These are phyloP conservation scores for Sporobolus alterniflorus DNA, from an alignment of 202 grass and related monocot species.

Conservation along the genomic window DNA sequence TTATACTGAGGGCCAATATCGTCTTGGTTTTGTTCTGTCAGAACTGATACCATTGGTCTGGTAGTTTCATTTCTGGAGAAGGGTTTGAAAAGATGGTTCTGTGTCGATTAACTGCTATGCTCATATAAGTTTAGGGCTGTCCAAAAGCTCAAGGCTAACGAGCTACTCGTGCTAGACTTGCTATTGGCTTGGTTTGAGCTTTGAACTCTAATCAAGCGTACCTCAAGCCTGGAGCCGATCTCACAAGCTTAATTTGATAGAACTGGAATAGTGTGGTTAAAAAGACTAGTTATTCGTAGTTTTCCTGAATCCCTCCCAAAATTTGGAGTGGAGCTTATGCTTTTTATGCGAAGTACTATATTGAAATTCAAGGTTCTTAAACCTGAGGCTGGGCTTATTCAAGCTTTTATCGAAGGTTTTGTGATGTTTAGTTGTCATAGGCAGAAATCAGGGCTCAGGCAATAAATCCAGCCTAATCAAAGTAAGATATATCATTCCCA, in stretches of 20 bases:
- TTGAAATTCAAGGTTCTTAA: not conserved
- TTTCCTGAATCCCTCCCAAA: not conserved
- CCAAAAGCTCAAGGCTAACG: not conserved
- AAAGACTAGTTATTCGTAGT: not conserved
- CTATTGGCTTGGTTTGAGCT: not conserved
- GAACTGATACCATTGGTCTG: not conserved
- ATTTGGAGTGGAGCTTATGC: not conserved
- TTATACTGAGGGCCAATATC: not conserved
- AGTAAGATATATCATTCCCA: too few relatives aligned
- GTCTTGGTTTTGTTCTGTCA: not conserved
- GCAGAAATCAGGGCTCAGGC: too few relatives aligned
- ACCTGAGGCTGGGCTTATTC: not conserved
- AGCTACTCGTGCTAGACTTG: not conserved
- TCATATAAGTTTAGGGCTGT: not conserved
- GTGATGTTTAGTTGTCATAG: not conserved
- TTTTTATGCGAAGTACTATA: not conserved
- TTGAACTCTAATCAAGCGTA: not conserved
- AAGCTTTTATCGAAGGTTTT: not conserved
- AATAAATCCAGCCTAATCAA: too few relatives aligned
- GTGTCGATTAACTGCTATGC: slow-evolving; percentile 23
- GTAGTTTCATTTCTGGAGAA: slow-evolving; percentile 7
- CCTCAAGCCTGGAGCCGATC: not conserved
- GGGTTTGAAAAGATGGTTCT: not conserved
- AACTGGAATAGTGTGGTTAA: slow-evolving; percentile 3
- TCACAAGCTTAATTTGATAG: not conserved